A percentile compares a stretch with the other conserved stretches of the same genome.
Evolutionary conservation across 148 eudicot species (phyloP).

Genomic region (Salicornia ramosissima): DNA sequence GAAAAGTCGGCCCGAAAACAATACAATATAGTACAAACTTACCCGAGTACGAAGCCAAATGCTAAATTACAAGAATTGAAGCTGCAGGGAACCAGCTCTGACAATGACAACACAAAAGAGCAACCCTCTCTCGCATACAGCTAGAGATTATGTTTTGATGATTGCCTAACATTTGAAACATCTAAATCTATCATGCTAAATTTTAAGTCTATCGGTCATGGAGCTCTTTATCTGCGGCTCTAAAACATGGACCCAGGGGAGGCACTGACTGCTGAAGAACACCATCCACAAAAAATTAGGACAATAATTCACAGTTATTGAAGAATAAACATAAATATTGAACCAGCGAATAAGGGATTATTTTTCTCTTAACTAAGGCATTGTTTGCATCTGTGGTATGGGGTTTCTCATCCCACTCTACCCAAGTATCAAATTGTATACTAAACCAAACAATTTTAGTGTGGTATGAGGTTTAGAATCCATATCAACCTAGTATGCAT

Average conservation of each 20-base stretch:
- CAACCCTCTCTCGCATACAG: neutral
- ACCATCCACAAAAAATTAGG: neutral
- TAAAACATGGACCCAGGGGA: neutral
- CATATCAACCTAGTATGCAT: no score
- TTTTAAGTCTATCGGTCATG: neutral
- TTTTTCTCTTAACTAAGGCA: no score
- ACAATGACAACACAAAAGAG: neutral
- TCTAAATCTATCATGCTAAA: neutral
- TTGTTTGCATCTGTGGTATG: neutral
- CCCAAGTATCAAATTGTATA: no score
- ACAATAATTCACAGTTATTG: neutral
- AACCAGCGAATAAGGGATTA: neutral
- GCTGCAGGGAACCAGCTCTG: constrained; percentile 6
- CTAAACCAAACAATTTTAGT: no score
- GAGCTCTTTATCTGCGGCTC: neutral
- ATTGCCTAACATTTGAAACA: neutral
- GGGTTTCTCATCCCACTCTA: no score
- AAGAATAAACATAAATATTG: neutral
- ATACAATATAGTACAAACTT: no score
- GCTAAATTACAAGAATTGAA: neutral
- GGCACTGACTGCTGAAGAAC: neutral
- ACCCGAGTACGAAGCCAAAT: no score
- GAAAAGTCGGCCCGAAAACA: no score
- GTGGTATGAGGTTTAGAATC: no score
- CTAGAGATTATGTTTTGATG: neutral